Evolutionary conservation across 176 grass and related monocot genomes (phyloP).

Genomic region (Aegilops longissima): DNA sequence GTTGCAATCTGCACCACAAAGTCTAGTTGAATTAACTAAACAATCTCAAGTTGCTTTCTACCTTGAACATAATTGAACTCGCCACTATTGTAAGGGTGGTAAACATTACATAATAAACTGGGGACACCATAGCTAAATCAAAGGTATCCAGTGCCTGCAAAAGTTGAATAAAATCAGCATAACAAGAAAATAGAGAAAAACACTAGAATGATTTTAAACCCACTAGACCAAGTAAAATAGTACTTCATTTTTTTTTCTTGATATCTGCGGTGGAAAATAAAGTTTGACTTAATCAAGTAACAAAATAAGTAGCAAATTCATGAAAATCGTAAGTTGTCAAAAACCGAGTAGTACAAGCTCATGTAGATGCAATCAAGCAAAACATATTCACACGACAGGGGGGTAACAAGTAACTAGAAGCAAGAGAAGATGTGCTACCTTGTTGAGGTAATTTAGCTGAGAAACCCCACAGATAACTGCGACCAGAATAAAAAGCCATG

Average conservation of each 20-base stretch:
- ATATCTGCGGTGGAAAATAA: background rate
- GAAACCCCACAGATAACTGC: slow-evolving; percentile 76
- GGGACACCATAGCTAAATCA: slow-evolving; percentile 86
- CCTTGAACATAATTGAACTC: slow-evolving; percentile 99
- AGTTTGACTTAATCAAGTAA: background rate
- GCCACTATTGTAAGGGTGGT: slow-evolving; percentile 91
- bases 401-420: background rate
- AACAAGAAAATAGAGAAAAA: background rate
- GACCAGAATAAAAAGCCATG: slow-evolving; percentile 84
- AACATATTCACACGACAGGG: background rate
- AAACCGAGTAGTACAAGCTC: background rate
- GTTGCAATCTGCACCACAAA: slow-evolving; percentile 5
- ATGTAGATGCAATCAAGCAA: background rate
- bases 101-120: slow-evolving; percentile 96
- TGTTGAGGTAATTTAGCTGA: slow-evolving; percentile 97
- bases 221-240: background rate
- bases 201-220: background rate
- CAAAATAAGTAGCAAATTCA: background rate
- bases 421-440: slow-evolving; percentile 43
- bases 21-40: slow-evolving; percentile 7
- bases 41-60: slow-evolving; percentile 6
- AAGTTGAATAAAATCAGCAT: slow-evolving; percentile 26
- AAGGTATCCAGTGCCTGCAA: slow-evolving; percentile 93
- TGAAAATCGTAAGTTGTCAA: background rate
- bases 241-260: background rate